Evolutionary conservation across 441 rosid genomes (phyloP), one percentile per base, ranked within the genome.

Genomic region (Daphne laureola): DNA sequence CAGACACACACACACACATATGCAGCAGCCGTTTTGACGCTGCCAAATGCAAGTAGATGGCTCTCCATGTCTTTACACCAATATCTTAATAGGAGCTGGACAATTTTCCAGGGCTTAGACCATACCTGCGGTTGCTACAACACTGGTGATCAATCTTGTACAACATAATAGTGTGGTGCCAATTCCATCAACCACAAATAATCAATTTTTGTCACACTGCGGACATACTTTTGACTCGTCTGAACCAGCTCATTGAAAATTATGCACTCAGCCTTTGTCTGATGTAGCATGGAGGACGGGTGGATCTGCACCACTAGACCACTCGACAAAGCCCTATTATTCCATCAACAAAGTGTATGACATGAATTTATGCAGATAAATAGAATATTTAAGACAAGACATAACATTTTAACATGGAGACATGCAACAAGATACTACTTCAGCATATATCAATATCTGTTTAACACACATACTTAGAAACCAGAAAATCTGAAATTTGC

Each of bases 181-280:
- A 92, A 62, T 70, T 92, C 98, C 16, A 86, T 68, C 62, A 89
- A 64, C 97, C 98, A 92, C 55, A 78, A 63, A 67, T 79, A 83
- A 69, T 92, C 98, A 15, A 89, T 78, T 64, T 68, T 78, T 49
- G 92, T 78, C 52, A 86, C 55, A 40, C 77, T 89, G 62, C 90
- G 92, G 66, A 92, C 79, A 69, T 86, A 89, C 67, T 84, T 86
- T 17, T 86, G 66, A 63, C 65, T 79, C 26, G 97, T 92, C 69
- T 89, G 91, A 73, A 89, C 74, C 12, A 89, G 73, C 67, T 92
- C 98, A 49, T 92, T 74, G 79, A 84, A 92, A 50, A 92, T 58
- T 38, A 92, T 68, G 64, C 98, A 92, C 61, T 89, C 92, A 0
- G 84, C 77, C 61, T 89, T 92, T 38, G 85, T 63, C 61, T 76